A percentile compares a stretch with the other conserved stretches of the same genome.
Conservation (phyloP, 2,329 filamentous ascomycete species). For the Leptographium lundbergii region DNA sequence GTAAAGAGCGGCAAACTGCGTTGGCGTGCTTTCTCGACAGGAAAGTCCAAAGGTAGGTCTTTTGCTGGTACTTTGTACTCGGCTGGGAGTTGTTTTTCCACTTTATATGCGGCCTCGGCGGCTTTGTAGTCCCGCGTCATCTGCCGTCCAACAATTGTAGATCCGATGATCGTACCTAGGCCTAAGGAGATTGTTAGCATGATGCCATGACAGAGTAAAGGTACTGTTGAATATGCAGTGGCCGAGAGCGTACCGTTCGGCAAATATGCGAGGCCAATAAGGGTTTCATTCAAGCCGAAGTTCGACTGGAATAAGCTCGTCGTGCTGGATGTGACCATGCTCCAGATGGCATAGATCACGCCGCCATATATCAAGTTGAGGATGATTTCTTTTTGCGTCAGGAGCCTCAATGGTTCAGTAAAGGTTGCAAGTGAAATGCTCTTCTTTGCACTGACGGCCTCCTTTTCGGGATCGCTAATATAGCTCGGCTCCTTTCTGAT, state of each 20-base stretch:
- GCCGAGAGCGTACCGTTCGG: neutral
- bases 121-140: neutral
- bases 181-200: neutral
- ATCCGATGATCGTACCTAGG: neutral
- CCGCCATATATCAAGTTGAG: slow-evolving; percentile 1
- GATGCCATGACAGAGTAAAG: neutral
- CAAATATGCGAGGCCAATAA: neutral
- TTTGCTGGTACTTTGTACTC: neutral
- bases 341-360: slow-evolving; percentile 1
- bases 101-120: neutral
- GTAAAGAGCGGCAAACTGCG: neutral
- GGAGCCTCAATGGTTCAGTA: neutral
- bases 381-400: neutral
- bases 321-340: slow-evolving; percentile 4
- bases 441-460: neutral
- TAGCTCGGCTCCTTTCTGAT: neutral
- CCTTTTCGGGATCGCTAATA: neutral
- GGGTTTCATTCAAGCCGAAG: neutral
- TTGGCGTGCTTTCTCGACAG: slow-evolving; percentile 1
- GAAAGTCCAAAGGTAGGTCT: neutral
- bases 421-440: neutral
- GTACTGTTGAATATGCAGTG: neutral
- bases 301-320: neutral
- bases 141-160: neutral
- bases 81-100: neutral